These are phyloP conservation scores for Bisporella sp. DNA, from an alignment of 2,329 filamentous ascomycete genomes.

Conservation along the genomic window DNA sequence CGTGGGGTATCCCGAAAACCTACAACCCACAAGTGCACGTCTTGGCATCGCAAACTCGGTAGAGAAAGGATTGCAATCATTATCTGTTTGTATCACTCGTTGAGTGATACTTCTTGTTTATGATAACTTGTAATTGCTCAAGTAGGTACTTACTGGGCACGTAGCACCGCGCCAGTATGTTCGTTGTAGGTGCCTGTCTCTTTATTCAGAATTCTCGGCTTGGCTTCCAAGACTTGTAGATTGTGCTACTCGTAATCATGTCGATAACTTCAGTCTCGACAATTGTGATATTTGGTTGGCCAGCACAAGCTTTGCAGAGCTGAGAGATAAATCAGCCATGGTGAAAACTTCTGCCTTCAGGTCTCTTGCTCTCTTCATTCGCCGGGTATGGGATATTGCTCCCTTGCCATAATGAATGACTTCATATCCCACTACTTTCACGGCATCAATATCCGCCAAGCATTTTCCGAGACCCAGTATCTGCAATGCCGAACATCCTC, in stretches of 20 bases:
- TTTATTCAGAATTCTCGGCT: no score
- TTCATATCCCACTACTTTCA: slow-evolving; percentile 79
- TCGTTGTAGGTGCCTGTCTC: no score
- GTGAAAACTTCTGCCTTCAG: slow-evolving; percentile 79
- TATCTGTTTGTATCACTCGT: no score
- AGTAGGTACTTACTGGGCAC: no score
- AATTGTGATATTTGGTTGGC: slow-evolving; percentile 77
- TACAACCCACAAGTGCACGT: no score
- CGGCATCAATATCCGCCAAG: slow-evolving; percentile 81
- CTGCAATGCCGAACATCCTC: slow-evolving; percentile 74
- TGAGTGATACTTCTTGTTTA: no score
- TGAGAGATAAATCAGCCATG: slow-evolving; percentile 89
- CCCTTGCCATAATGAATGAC: slow-evolving; percentile 73
- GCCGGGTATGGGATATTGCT: slow-evolving; percentile 72
- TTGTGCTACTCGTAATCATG: slow-evolving; percentile 59
- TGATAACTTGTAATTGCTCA: no score
- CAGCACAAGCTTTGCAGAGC: slow-evolving; percentile 66
- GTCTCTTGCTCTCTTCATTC: slow-evolving; percentile 36
- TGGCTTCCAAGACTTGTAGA: slow-evolving; percentile 67
- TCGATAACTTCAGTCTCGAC: slow-evolving; percentile 82
- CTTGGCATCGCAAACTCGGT: no score
- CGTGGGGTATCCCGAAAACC: no score
- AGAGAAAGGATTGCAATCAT: no score
- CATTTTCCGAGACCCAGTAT: slow-evolving; percentile 76
- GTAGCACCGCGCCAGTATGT: no score